These are phyloP conservation scores for Jacaranda mimosifolia DNA, from an alignment of 257 asterid species.

Conservation along the genomic window DNA sequence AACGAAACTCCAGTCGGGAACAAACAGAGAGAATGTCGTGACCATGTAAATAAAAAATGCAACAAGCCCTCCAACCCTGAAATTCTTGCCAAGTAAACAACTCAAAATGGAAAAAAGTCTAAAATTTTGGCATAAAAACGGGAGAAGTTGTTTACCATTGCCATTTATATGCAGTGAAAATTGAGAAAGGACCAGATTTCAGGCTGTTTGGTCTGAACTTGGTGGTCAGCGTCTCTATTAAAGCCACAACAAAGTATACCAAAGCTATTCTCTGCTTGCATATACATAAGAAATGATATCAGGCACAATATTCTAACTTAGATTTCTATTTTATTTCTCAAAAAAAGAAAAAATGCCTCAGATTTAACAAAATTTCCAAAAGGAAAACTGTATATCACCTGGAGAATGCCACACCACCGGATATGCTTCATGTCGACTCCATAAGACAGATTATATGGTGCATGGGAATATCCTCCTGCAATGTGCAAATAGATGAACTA, in stretches of 20 bases:
- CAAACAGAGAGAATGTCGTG: slow-evolving; percentile 67
- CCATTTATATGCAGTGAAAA: slow-evolving; percentile 85
- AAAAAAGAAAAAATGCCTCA: not conserved
- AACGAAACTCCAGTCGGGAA: slow-evolving; percentile 85
- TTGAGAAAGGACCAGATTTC: slow-evolving; percentile 59
- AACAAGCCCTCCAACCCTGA: slow-evolving; percentile 75
- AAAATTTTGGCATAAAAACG: not conserved
- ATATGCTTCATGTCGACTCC: slow-evolving; percentile 83
- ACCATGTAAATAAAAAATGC: slow-evolving; percentile 73
- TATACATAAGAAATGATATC: slow-evolving; percentile 8
- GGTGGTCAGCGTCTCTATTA: slow-evolving; percentile 73
- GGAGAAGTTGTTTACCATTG: slow-evolving; percentile 62
- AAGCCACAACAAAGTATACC: slow-evolving; percentile 81
- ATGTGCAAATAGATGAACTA: not conserved
- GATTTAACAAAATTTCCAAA: not conserved
- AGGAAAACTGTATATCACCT: slow-evolving; percentile 46
- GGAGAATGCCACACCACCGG: slow-evolving; percentile 91
- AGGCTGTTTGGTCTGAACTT: slow-evolving; percentile 69
- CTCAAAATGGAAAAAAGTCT: not conserved
- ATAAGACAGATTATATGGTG: slow-evolving; percentile 64
- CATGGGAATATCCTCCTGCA: slow-evolving; percentile 94
- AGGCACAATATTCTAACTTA: not conserved
- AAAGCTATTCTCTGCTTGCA: slow-evolving; percentile 83
- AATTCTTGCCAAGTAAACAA: not conserved
- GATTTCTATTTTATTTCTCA: not conserved